phyloP scores from a whole-genome alignment of 176 grass and related monocot species.

The Oryza rufipogon region DNA sequence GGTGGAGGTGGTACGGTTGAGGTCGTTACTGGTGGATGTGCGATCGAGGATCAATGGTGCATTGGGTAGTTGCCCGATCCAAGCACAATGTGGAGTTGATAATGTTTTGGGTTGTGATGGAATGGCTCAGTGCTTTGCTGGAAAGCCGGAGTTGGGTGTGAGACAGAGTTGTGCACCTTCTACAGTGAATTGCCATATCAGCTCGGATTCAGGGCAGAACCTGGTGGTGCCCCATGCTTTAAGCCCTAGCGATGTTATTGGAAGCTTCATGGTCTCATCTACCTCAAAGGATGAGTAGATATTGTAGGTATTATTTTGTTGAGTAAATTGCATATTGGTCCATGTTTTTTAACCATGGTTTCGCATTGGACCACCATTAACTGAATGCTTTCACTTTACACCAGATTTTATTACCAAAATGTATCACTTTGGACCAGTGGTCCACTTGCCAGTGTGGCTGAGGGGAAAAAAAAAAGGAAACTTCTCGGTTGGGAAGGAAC shows the following conservation, averaged over 20 bases:
- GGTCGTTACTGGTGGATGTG: conserved; percentile 47
- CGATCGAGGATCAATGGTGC: conserved; percentile 56
- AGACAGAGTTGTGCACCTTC: not conserved
- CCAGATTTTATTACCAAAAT: too few relatives aligned
- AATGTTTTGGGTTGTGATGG: conserved; percentile 43
- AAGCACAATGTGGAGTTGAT: conserved; percentile 26
- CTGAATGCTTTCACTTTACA: too few relatives aligned
- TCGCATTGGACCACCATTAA: too few relatives aligned
- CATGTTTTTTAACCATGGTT: too few relatives aligned
- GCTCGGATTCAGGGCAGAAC: not conserved
- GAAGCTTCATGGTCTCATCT: not conserved
- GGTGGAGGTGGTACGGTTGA: conserved; percentile 39
- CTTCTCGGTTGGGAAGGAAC: too few relatives aligned
- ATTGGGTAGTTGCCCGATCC: conserved; percentile 48
- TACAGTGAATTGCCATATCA: not conserved
- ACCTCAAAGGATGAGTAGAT: not conserved
- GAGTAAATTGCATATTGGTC: too few relatives aligned
- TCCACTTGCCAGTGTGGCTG: too few relatives aligned
- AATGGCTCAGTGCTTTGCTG: not conserved
- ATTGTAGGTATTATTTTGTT: not conserved
- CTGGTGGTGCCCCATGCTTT: too few relatives aligned
- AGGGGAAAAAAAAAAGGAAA: too few relatives aligned
- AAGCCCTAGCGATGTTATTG: not conserved
- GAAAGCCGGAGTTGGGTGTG: not conserved
- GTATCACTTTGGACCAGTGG: too few relatives aligned